Base-by-base conservation (phyloP, 768 basidiomycete genomes). In the Boletus edulis region DNA sequence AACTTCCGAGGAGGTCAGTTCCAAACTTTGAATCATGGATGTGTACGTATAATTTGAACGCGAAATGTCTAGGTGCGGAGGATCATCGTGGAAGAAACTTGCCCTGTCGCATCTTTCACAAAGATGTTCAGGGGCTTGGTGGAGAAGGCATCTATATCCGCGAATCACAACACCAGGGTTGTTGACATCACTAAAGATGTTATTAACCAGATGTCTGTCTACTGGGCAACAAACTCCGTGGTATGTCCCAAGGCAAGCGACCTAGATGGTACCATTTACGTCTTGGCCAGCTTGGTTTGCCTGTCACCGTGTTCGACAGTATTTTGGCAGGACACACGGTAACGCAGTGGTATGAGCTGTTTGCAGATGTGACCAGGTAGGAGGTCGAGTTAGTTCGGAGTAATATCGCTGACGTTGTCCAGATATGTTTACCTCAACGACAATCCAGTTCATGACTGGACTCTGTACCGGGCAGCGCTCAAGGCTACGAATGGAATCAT, bases 121-220 rank as follows among this genome's bases (percentile, higher is more conserved):
- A 31, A 37, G 14, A 56, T 55, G 53, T 45, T 60, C 39, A 37
- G 49, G 18, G 29, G 31, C 3, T 44, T 62, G 50, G 37, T 62
- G 22, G 49, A 54, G 14, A 53, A 46, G 9, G 61, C 54, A 3
- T 71, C 64, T 22, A 45, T 27, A 31, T 49, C 42, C 4, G 44
- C 47, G 12, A 22, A 29, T 15, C 6, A 10, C 10, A 5, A 40
- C 10, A 49, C 44, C 45, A 70, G 58, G 32, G 75, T 67, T 47
- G 66, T 89, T 20, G 86, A 91, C 63, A 76, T 90, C 37, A 79
- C 89, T 8, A 73, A 73, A 40, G 84, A 90, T 59, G 86, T 90
- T 20, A 79, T 87, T 62, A 86, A 89, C 57, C 64, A 77, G 27
- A 54, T 86, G 38, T 82, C 87, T 0, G 67, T 86, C 5, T 75